Evolutionary conservation across 108 stramenopile genomes (phyloP), one percentile per base, ranked within the genome.

Genomic region (Craspedostauros australis): DNA sequence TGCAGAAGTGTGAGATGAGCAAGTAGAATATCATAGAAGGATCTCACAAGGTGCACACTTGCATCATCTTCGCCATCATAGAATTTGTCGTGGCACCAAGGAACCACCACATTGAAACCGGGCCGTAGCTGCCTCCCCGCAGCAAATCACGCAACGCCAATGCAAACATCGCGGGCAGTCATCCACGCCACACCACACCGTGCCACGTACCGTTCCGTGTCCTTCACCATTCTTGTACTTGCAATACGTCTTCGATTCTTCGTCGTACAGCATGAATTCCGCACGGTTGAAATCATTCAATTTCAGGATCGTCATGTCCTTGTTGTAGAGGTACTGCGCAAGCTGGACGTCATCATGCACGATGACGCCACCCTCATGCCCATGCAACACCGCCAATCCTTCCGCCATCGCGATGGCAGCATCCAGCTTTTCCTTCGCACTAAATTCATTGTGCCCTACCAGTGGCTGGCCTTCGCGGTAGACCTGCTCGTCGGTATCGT

Each of bases 251-350:
- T 76, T 49, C 5, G 66, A 31, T 5, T 72, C 39, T 26, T 70
- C 57, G 62, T 87, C 80, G 44, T 51, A 87, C 19, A 87, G 56
- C 45, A 72, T 41, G 37, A 73, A 45, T 50, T 87, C 80, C 8
- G 86, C 86, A 45, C 86, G 76, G 44, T 87, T 87, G 54, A 76
- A 87, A 39, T 87, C 86, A 15, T 81, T 80, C 23, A 87, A 50
- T 46, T 80, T 83, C 14, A 86, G 58, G 26, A 50, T 23, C 2
- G 44, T 71, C 63, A 64, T 64, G 36, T 50, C 31, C 42, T 59
- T 24, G 47, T 49, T 45, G 16, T 74, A 68, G 9, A 84, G 56
- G 63, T 66, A 84, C 54, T 88, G 86, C 36, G 68, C 62, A 1
- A 82, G 54, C 54, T 88, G 85, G 6, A 82, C 16, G 60, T 91